Conservation (phyloP, 2,329 filamentous ascomycete species). For the Cucurbitaria berberidis region DNA sequence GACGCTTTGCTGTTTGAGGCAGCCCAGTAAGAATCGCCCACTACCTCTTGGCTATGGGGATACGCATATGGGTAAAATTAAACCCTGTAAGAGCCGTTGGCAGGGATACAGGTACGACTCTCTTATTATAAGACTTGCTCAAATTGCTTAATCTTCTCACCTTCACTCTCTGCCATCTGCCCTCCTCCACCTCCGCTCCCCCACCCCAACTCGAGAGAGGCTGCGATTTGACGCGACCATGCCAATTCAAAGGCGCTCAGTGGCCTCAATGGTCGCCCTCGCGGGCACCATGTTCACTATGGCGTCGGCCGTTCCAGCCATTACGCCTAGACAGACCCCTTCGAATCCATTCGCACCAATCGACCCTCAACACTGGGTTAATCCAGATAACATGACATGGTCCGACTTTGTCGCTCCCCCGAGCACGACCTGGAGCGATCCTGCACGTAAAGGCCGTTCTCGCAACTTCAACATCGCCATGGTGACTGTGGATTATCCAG, state of each 20-base stretch:
- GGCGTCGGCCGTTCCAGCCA: conserved; percentile 23
- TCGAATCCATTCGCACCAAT: conserved; percentile 57
- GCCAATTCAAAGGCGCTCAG: conserved; percentile 10
- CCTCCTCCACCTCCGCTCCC: not conserved
- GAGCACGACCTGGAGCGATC: conserved; percentile 57
- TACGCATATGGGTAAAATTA: conserved; percentile 3
- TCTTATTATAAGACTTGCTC: not conserved
- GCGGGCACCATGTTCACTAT: conserved; percentile 23
- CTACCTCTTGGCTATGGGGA: not conserved
- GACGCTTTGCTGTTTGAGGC: not conserved
- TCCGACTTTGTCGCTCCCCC: conserved; percentile 55
- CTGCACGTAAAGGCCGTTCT: conserved; percentile 51
- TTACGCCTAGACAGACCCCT: conserved; percentile 16
- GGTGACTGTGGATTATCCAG: conserved; percentile 60
- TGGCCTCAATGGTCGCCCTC: conserved; percentile 20
- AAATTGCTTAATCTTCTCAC: not conserved
- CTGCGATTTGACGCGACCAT: conserved; percentile 3
- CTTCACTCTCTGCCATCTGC: not conserved
- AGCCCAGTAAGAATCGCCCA: not conserved
- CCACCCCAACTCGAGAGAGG: not conserved
- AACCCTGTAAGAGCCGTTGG: not conserved
- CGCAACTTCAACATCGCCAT: conserved; percentile 65
- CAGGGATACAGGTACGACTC: not conserved
- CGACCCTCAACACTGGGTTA: conserved; percentile 61
- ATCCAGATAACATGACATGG: conserved; percentile 60